Evolutionary conservation across 495 filamentous ascomycete species (phyloP).

Genomic region (Aspergillus nidulans): DNA sequence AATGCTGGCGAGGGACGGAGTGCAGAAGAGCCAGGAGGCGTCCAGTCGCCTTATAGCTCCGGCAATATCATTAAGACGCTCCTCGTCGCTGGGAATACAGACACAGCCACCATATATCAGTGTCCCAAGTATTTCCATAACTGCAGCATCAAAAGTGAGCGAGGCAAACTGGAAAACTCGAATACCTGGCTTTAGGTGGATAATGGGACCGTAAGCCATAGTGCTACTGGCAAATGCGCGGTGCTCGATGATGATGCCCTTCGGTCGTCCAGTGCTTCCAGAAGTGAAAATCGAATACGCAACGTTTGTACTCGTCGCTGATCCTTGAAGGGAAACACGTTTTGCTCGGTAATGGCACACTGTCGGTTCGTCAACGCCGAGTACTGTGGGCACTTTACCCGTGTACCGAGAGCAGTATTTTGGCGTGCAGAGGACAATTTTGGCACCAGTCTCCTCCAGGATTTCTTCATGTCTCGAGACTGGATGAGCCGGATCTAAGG

Average conservation of each 20-base stretch:
- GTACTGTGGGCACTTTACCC: conserved; percentile 27
- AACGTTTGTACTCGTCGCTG: conserved; percentile 25
- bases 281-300: conserved; percentile 45
- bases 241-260: conserved; percentile 49
- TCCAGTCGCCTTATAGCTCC: conserved; percentile 45
- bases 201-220: conserved; percentile 33
- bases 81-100: conserved; percentile 58
- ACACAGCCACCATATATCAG: conserved; percentile 56
- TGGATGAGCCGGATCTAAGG: conserved; percentile 56
- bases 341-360: too few relatives aligned
- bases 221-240: conserved; percentile 44
- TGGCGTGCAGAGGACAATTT: conserved; percentile 38
- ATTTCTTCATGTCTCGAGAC: conserved; percentile 40
- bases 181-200: conserved; percentile 31
- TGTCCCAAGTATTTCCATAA: conserved; percentile 49
- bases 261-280: conserved; percentile 57
- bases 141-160: conserved; percentile 50
- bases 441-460: conserved; percentile 31
- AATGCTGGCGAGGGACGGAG: conserved; percentile 49
- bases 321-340: conserved; percentile 24
- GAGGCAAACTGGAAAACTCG: conserved; percentile 53
- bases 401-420: conserved; percentile 20
- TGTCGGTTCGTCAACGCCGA: conserved; percentile 36
- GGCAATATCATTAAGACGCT: conserved; percentile 47
- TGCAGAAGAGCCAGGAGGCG: conserved; percentile 49